Evolutionary conservation across 2,329 filamentous ascomycete species (phyloP), one percentile per base, ranked within the genome.

Genomic region (Fusarium drepaniforme): DNA sequence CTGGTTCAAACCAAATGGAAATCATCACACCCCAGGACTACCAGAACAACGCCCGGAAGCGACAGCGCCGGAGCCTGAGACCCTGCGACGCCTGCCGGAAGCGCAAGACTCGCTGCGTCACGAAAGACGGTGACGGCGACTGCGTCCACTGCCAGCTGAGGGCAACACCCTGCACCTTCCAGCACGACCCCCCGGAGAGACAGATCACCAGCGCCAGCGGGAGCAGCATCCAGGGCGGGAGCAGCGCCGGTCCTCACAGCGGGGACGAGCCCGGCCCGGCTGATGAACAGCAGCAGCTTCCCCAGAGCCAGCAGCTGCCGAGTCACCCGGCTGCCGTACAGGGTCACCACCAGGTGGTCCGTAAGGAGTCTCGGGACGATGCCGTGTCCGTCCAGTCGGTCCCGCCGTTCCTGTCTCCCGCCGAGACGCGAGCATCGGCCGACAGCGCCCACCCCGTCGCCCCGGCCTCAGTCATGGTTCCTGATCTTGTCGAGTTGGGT

Each of bases 31-130:
- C 80, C 49, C 76, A 78, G 69, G 79, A 81, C 67, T 81, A 81
- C 66, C 77, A 81, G 68, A 75, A 76, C 64, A 77, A 75, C 65
- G 67, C 76, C 56, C 75, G 75, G 58, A 81, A 81, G 72, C 78
- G 80, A 11, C 80, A 77, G 64, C 77, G 78, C 23, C 79, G 80
- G 56, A 80, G 76, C 49, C 71, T 75, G 13, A 75, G 80, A 25
- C 81, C 81, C 35, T 82, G 81, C 70, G 81, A 82, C 42, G 78
- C 81, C 58, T 82, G 81, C 49, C 80, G 81, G 38, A 81, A 79
- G 75, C 75, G 81, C 61, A 82, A 82, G 71, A 80, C 79, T 58
- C 79, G 80, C 59, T 82, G 80, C 71, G 78, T 82, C n/a, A 80
- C 77, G 28, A 78, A 79, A 46, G 74, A 80, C n/a, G 79, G 78